These are phyloP conservation scores for Dorcoceras hygrometricum DNA, from an alignment of 257 asterid genomes.

Conservation along the genomic window DNA sequence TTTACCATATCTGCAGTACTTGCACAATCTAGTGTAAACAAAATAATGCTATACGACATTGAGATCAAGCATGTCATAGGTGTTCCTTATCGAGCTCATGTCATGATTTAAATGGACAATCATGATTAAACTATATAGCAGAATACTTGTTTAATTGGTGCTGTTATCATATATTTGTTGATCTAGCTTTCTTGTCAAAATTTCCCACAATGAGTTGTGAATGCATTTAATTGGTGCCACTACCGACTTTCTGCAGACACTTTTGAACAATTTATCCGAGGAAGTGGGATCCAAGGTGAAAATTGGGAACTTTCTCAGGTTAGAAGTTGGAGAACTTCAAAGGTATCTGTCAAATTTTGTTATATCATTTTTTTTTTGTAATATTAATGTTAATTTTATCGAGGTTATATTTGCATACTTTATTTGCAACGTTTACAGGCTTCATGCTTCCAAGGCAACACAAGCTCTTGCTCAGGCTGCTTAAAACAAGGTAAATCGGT, in stretches of 20 bases:
- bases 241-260: constrained; percentile 44
- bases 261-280: constrained; percentile 66
- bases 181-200: constrained; percentile 9
- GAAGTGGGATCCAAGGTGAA: constrained; percentile 83
- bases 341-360: constrained; percentile 40
- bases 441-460: constrained; percentile 47
- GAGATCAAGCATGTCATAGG: background rate
- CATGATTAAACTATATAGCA: background rate
- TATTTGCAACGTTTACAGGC: constrained; percentile 40
- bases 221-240: constrained; percentile 19
- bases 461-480: constrained; percentile 60
- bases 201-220: constrained; percentile 9
- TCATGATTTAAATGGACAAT: constrained; percentile 4
- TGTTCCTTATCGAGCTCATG: background rate
- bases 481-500: constrained; percentile 23
- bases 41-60: background rate
- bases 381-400: constrained; percentile 12
- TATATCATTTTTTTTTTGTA: background rate
- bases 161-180: constrained; percentile 3
- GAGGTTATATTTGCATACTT: constrained; percentile 12
- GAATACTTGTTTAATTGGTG: background rate
- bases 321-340: constrained; percentile 84
- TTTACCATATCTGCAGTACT: background rate
- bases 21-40: background rate
- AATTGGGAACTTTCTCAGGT: constrained; percentile 69